These are phyloP conservation scores for Candida taoyuanica DNA, from an alignment of 805 yeast species.

Conservation along the genomic window DNA sequence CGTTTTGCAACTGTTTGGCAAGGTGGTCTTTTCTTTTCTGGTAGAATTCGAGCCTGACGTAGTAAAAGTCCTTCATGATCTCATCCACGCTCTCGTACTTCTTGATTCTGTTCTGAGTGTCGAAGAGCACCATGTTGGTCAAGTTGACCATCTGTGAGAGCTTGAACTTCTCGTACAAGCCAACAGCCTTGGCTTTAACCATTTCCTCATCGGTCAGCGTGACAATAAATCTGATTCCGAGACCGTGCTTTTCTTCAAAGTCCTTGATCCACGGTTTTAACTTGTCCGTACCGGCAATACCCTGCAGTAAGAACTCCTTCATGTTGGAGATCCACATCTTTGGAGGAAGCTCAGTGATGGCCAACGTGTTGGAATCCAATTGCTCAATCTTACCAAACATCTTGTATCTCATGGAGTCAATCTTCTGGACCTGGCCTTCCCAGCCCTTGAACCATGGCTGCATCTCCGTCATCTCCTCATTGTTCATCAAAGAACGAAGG, in stretches of 20 bases:
- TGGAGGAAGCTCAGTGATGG: conserved; percentile 89
- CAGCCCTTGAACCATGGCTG: conserved; percentile 95
- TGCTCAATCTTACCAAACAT: conserved; percentile 80
- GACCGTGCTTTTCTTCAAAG: conserved; percentile 89
- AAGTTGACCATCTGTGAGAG: conserved; percentile 62
- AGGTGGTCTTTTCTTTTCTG: conserved; percentile 85
- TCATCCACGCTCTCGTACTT: conserved; percentile 73
- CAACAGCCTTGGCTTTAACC: conserved; percentile 69
- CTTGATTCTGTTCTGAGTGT: conserved; percentile 80
- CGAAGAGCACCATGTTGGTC: conserved; percentile 94
- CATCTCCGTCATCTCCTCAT: conserved; percentile 67
- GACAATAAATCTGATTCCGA: conserved; percentile 73
- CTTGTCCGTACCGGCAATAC: conserved; percentile 73
- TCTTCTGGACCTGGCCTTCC: conserved; percentile 74
- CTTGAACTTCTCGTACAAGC: conserved; percentile 81
- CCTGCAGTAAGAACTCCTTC: conserved; percentile 77
- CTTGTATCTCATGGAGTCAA: conserved; percentile 63
- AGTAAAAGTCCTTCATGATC: conserved; percentile 79
- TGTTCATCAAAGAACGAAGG: conserved; percentile 66
- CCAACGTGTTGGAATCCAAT: conserved; percentile 72
- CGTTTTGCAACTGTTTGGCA: conserved; percentile 64
- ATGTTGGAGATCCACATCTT: conserved; percentile 88
- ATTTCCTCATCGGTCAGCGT: conserved; percentile 75
- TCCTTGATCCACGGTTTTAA: conserved; percentile 84
- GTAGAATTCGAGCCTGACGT: conserved; percentile 81